Evolutionary conservation across 805 yeast genomes (phyloP), one percentile per base, ranked within the genome.

Genomic region (Blastobotrys robertii): DNA sequence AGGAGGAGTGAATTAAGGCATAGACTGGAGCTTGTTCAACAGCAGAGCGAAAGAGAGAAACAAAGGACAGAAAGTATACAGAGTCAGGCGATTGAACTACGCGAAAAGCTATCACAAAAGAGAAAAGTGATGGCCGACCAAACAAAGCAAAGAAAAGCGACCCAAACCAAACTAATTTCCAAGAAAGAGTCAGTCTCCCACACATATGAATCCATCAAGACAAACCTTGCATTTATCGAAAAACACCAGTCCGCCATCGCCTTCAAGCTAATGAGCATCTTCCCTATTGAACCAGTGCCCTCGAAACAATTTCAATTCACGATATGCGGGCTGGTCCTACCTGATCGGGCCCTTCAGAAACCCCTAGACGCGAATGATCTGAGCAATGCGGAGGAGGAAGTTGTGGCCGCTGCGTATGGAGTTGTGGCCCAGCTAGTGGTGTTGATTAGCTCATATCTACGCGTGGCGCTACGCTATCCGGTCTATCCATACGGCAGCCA

Each of bases 391-490:
- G 56, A 66, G 41, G 70, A 69, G 13, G 62, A 60, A 8, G 66
- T 67, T 38, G 61, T 69, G 0, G 74, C 69, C 34, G 70, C 77
- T 0, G 68, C 74, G n/a, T 54, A 73, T 19, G 77, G 78, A 1
- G 66, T 66, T 43, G 63, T 71, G 3, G 62, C 71, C 2, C 70
- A 71, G 28, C 51, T 75, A 3, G 63, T 73, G 4, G 52, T 55
- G 10, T 47, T 66, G 22, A 53, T 73, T 3, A 59, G 76, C 4
- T 48, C 49, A 15, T 71, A 74, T 44, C 55, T 75, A 41, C 57
- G 56, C 14, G 62, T 72, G 2, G 67, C 75, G 3, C 53, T 75
- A 33, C 63, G 77, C 34, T 76, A 74, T 47, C 78, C 77, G 0
- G 57, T 73, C 3, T 65, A 65, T 39, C 65, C 67, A 25, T 60